phyloP scores from a whole-genome alignment of 148 eudicot genomes.

The Dysphania ambrosioides region DNA sequence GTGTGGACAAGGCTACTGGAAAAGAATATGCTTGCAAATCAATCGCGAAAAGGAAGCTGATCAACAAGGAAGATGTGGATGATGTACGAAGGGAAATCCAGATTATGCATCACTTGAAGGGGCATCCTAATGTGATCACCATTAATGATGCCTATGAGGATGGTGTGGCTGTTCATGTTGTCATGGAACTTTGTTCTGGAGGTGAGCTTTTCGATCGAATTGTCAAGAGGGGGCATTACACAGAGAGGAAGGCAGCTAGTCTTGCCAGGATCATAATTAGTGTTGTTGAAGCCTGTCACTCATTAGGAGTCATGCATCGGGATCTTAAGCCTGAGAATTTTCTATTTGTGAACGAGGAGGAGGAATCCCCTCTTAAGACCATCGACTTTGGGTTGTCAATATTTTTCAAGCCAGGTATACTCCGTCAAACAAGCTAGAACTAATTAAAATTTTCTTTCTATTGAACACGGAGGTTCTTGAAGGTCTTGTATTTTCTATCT shows the following conservation, averaged over 20 bases:
- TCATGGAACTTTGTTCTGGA: slow-evolving; percentile 82
- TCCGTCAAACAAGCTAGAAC: neutral
- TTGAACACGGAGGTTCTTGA: neutral
- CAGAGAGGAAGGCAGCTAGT: slow-evolving; percentile 75
- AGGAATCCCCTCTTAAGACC: slow-evolving; percentile 71
- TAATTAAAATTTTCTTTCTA: neutral
- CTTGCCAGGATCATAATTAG: slow-evolving; percentile 68
- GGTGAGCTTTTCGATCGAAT: slow-evolving; percentile 89
- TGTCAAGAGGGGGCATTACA: slow-evolving; percentile 68
- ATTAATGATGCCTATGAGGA: slow-evolving; percentile 85
- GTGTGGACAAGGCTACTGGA: slow-evolving; percentile 54
- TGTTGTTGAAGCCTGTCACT: slow-evolving; percentile 75
- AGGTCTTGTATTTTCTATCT: no score
- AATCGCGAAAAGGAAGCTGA: slow-evolving; percentile 69
- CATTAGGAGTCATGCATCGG: slow-evolving; percentile 84
- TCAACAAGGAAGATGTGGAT: slow-evolving; percentile 66
- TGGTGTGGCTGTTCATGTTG: slow-evolving; percentile 76
- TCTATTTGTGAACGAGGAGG: slow-evolving; percentile 65
- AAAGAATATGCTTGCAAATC: slow-evolving; percentile 75
- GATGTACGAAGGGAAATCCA: slow-evolving; percentile 89
- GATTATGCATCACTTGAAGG: slow-evolving; percentile 90
- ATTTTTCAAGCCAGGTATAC: slow-evolving; percentile 82
- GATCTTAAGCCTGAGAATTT: slow-evolving; percentile 95
- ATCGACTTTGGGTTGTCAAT: slow-evolving; percentile 89
- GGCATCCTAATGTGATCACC: slow-evolving; percentile 55